Evolutionary conservation across 2,329 filamentous ascomycete species (phyloP).

Genomic region (Trichoderma citrinoviride): DNA sequence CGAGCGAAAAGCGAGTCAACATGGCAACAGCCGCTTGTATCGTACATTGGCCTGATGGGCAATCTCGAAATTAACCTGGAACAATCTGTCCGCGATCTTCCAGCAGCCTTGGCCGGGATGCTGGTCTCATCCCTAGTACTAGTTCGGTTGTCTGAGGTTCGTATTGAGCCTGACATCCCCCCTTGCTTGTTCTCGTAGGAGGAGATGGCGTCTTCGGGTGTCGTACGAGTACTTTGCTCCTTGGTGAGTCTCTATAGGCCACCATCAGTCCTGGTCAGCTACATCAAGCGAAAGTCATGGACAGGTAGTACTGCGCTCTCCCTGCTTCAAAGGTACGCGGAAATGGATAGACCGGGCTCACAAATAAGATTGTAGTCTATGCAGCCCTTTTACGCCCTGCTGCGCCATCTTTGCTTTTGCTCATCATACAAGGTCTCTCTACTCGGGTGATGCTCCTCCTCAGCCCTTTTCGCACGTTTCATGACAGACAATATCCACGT

Average conservation of each 20-base stretch:
- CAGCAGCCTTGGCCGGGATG: neutral
- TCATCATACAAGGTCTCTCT: no score
- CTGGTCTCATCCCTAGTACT: neutral
- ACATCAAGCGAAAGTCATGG: no score
- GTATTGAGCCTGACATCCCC: neutral
- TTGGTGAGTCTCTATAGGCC: no score
- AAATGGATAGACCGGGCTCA: no score
- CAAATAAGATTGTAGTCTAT: no score
- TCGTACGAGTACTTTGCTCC: neutral
- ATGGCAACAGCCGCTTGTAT: neutral
- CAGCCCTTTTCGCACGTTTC: neutral
- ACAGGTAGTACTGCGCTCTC: no score
- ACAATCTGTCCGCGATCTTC: neutral
- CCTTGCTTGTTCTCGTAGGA: neutral
- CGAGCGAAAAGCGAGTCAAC: neutral
- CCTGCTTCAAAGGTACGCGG: no score
- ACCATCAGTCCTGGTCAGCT: no score
- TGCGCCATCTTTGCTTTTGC: neutral
- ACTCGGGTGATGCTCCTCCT: no score
- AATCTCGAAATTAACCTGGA: conserved; percentile 8
- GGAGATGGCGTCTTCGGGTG: neutral
- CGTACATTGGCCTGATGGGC: neutral
- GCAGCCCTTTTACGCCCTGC: no score
- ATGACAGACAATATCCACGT: neutral
- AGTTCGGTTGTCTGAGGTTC: neutral